Base-by-base conservation (phyloP, 2,329 filamentous ascomycete species). In the Verticillium nubilum region DNA sequence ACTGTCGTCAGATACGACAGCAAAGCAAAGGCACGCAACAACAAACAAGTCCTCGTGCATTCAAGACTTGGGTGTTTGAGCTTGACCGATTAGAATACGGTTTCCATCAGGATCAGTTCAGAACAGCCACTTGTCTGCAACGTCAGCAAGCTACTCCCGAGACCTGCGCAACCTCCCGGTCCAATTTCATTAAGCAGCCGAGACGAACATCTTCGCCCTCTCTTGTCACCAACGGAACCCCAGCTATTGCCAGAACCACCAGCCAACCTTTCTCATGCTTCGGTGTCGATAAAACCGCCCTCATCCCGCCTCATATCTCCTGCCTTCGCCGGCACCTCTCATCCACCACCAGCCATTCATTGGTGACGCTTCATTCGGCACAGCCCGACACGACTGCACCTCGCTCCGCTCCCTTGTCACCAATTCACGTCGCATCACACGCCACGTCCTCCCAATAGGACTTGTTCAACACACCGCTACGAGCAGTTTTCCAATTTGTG, bases 331-430 rank as follows among this genome's bases (percentile, higher is more conserved):
- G 42, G 25, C 42, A 50, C 19, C 65, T 63, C 68, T 65, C 63
- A 64, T 61, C 62, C 63, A 66, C 70, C 67, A 72, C 67, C 70
- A 68, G 69, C 58, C 67, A 68, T 70, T 66, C 70, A 72, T 70
- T 73, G 73, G 73, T 67, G 67, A 70, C 67, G 64, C 68, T 58
- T 71, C 68, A 68, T 69, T 70, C 66, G 70, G 71, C 70, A 69
- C 59, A 64, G 63, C 67, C 62, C 60, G 50, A 63, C 60, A 59
- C 69, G 61, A 67, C 63, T 64, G 56, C 60, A 59, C 60, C 62
- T 61, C 62, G 57, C 60, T 27, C 55, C 63, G 60, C 65, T 59
- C 59, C 61, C 63, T 62, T 58, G 58, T 23, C 55, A 37, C 61
- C 58, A 62, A 64, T 63, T 60, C 61, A 60, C 52, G 58, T 57